These are phyloP conservation scores for Acanthamoeba healyi DNA, from an alignment of 208 protist genomes.

Conservation along the genomic window DNA sequence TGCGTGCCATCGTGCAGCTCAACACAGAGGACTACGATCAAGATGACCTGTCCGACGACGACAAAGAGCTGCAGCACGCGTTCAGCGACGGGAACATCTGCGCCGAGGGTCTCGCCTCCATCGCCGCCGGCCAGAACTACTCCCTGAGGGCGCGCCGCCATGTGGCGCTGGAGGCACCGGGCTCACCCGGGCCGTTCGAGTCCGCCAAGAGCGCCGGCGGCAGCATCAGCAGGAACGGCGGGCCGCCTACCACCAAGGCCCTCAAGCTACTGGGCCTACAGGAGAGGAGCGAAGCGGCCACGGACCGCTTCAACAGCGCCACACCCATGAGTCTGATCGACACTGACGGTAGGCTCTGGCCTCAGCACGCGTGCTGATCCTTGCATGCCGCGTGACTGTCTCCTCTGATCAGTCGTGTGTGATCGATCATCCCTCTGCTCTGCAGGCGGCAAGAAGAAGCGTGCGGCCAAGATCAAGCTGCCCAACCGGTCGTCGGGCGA, in stretches of 20 bases:
- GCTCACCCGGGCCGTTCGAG: neutral
- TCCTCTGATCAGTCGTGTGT: too few relatives aligned
- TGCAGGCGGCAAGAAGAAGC: neutral
- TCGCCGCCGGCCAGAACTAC: neutral
- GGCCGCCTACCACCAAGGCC: neutral
- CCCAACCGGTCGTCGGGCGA: neutral
- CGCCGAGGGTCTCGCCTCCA: neutral
- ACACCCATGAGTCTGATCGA: neutral
- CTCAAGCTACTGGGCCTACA: neutral
- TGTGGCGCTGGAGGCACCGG: neutral
- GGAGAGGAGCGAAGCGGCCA: neutral
- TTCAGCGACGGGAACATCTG: neutral
- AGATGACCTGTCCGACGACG: neutral
- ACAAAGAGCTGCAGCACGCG: neutral
- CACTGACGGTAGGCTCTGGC: neutral
- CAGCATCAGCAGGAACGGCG: neutral
- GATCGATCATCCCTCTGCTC: too few relatives aligned
- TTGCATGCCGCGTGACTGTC: too few relatives aligned
- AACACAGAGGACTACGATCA: neutral
- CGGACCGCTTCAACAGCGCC: constrained; percentile 12
- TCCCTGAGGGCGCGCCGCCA: neutral
- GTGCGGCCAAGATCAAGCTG: neutral
- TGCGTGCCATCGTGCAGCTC: neutral
- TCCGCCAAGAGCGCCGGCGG: neutral
- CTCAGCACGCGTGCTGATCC: too few relatives aligned